phyloP scores from a whole-genome alignment of 768 basidiomycete genomes.

The Austroboletus eburneus region DNA sequence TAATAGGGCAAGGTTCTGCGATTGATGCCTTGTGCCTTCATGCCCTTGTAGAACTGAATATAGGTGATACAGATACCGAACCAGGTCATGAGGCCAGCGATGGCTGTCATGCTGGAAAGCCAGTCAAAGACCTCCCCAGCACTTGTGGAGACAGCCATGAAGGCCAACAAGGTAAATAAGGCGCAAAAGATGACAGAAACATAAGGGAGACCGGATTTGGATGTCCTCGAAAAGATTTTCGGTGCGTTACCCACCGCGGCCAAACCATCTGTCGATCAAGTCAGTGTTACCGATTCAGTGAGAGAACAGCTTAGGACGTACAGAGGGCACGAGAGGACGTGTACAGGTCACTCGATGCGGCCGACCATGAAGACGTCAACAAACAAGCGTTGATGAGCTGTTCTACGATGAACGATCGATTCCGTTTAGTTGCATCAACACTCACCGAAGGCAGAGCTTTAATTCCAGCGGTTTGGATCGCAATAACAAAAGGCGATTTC shows the following conservation, averaged over 20 bases:
- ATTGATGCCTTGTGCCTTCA: slow-evolving; percentile 76
- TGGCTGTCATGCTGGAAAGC: slow-evolving; percentile 75
- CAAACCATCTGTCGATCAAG: slow-evolving; percentile 59
- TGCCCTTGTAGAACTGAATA: slow-evolving; percentile 79
- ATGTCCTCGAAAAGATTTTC: slow-evolving; percentile 65
- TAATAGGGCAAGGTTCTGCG: slow-evolving; percentile 67
- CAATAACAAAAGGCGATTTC: slow-evolving; percentile 89
- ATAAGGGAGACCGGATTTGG: slow-evolving; percentile 72
- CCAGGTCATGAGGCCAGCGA: slow-evolving; percentile 76
- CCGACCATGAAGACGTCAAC: slow-evolving; percentile 89
- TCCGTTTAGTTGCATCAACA: slow-evolving; percentile 12
- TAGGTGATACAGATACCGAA: slow-evolving; percentile 74
- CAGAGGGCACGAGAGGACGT: slow-evolving; percentile 85
- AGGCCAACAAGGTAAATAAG: slow-evolving; percentile 66
- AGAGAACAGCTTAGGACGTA: slow-evolving; percentile 33
- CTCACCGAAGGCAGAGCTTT: slow-evolving; percentile 72
- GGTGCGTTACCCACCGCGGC: slow-evolving; percentile 81
- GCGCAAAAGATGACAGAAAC: slow-evolving; percentile 67
- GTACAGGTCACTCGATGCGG: slow-evolving; percentile 85
- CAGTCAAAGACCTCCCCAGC: slow-evolving; percentile 75
- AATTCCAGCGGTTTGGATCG: slow-evolving; percentile 83
- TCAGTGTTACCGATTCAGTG: background rate
- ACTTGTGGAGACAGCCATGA: slow-evolving; percentile 67
- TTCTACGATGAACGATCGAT: background rate
- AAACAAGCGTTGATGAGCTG: slow-evolving; percentile 80